These are phyloP conservation scores for Daldinia decipiens DNA, from an alignment of 495 filamentous ascomycete genomes.

Conservation along the genomic window DNA sequence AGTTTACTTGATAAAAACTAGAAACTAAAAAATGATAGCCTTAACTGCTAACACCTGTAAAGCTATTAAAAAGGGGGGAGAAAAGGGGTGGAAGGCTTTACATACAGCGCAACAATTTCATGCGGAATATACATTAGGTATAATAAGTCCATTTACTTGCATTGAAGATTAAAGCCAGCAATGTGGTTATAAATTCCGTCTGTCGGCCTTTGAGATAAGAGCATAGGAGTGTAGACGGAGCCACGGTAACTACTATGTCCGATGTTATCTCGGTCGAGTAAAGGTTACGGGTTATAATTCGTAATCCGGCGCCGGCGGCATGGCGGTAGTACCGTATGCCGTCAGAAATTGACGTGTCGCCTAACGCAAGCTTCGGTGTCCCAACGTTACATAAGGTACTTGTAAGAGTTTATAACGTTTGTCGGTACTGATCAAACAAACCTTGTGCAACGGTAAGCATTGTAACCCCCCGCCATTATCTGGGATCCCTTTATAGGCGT, in stretches of 20 bases:
- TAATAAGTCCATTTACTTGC: background rate
- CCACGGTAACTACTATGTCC: slow-evolving; percentile 24
- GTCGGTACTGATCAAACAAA: slow-evolving; percentile 14
- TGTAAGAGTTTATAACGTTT: slow-evolving; percentile 8
- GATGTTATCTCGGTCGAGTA: background rate
- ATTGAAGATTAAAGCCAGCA: background rate
- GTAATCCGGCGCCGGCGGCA: background rate
- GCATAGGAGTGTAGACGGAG: slow-evolving; percentile 4
- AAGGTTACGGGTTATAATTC: background rate
- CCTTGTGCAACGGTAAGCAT: slow-evolving; percentile 25
- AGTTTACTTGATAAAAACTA: no score
- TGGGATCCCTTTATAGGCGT: background rate
- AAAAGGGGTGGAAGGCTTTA: no score
- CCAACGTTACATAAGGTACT: background rate
- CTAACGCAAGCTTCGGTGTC: slow-evolving; percentile 32
- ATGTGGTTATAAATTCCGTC: background rate
- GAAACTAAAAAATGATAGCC: no score
- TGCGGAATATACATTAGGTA: no score
- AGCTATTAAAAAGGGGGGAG: no score
- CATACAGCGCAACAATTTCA: no score
- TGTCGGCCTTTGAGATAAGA: background rate
- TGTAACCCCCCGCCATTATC: slow-evolving; percentile 1
- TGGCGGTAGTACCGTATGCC: background rate
- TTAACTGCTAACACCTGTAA: no score
- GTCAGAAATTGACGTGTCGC: slow-evolving; percentile 33